These are phyloP conservation scores for Aspergillus eucalypticola DNA, from an alignment of 2,329 filamentous ascomycete species.

Conservation along the genomic window DNA sequence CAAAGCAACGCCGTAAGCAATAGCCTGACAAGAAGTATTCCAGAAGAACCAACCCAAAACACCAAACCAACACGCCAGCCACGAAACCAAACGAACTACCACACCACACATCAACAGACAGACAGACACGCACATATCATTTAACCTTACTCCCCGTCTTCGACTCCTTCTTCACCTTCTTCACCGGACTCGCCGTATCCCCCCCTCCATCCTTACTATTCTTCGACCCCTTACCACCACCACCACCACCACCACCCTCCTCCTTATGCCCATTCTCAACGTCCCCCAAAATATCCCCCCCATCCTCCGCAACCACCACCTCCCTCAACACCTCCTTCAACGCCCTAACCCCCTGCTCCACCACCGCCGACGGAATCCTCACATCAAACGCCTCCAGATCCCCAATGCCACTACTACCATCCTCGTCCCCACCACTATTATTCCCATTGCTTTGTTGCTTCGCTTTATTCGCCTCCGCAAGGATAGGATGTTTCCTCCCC, in stretches of 20 bases:
- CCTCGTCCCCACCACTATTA: slow-evolving; percentile 4
- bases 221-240: slow-evolving; percentile 4
- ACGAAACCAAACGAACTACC: not conserved
- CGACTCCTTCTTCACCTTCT: slow-evolving; percentile 29
- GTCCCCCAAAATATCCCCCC: slow-evolving; percentile 12
- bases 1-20: no score
- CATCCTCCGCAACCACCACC: slow-evolving; percentile 49
- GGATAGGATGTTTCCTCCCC: slow-evolving; percentile 33
- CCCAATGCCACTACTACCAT: slow-evolving; percentile 17
- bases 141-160: slow-evolving; percentile 25
- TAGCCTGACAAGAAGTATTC: no score
- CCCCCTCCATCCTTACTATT: not conserved
- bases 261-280: slow-evolving; percentile 10
- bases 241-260: not conserved
- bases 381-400: slow-evolving; percentile 47
- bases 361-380: slow-evolving; percentile 50
- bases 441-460: slow-evolving; percentile 27
- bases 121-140: slow-evolving; percentile 4
- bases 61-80: not conserved
- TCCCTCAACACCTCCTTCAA: slow-evolving; percentile 55
- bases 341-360: slow-evolving; percentile 53
- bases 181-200: slow-evolving; percentile 21
- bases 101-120: not conserved
- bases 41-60: no score
- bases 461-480: slow-evolving; percentile 15